These are phyloP conservation scores for Puccinia polysora DNA, from an alignment of 1,284 basidiomycete genomes.

Conservation along the genomic window DNA sequence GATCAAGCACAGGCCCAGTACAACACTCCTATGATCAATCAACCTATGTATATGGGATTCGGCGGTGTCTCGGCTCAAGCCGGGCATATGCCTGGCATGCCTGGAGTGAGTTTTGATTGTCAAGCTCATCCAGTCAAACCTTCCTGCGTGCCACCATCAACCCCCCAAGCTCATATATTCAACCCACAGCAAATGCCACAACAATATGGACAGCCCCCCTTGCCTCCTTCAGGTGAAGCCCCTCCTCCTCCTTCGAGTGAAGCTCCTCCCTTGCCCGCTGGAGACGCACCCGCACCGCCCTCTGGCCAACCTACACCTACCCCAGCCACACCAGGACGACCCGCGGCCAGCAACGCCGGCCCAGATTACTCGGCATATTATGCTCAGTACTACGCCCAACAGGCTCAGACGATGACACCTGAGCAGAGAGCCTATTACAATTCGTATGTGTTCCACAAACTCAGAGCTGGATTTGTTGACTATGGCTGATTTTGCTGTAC, in stretches of 20 bases:
- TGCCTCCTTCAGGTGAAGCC: slow-evolving; percentile 44
- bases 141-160: no score
- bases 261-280: slow-evolving; percentile 60
- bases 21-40: slow-evolving; percentile 34
- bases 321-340: background rate
- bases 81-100: slow-evolving; percentile 16
- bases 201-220: slow-evolving; percentile 44
- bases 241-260: slow-evolving; percentile 62
- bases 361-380: slow-evolving; percentile 48
- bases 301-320: slow-evolving; percentile 48
- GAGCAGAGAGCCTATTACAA: slow-evolving; percentile 43
- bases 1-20: slow-evolving; percentile 51
- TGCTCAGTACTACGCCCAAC: slow-evolving; percentile 43
- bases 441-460: slow-evolving; percentile 10
- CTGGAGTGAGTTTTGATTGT: slow-evolving; percentile 24
- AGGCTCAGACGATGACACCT: slow-evolving; percentile 37
- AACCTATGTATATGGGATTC: slow-evolving; percentile 44
- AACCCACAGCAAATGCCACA: slow-evolving; percentile 48
- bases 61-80: slow-evolving; percentile 13
- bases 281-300: slow-evolving; percentile 53
- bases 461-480: background rate
- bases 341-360: slow-evolving; percentile 38
- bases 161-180: no score
- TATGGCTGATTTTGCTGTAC: background rate
- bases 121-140: background rate